Base-by-base conservation (phyloP, 495 filamentous ascomycete genomes). In the Penicillium ochrochloron region DNA sequence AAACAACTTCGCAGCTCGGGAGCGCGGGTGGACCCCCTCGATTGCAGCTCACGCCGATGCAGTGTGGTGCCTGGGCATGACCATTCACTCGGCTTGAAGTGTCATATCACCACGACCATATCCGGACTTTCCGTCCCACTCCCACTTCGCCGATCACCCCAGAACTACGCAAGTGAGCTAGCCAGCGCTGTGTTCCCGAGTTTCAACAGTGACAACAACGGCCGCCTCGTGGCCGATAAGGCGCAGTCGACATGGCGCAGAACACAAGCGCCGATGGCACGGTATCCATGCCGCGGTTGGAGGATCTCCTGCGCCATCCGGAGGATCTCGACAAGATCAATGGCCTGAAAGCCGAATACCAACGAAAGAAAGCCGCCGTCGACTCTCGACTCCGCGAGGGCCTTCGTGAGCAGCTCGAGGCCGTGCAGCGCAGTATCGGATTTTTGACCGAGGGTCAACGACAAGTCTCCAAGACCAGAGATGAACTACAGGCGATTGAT, bases 401-500 rank as follows among this genome's bases (percentile, higher is more conserved):
- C 21, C 85, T 99, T 54, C 86, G 89, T 57, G 93, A 95, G 62
- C 95, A 99, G 79, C 84, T 98, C 54, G 90, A 95, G 73, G 89
- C 92, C 9, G 97, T 96, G 21, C 93, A 97, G 78, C 83, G 88
- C 55, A 95, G 96, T 72, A 97, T 99, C 85, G 88, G 81, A 60
- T 86, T 88, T 39, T 88, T 99, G 62, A 85, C 84, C 44, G 92
- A 97, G 76, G 93, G 92, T 55, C 93, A 97, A 76, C 88, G 92
- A 67, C 91, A 89, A 54, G 88, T 98, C 14, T 88, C 90, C 64
- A 86, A 88, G 65, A 97, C 97, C 70, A 94, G 94, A 76, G 96
- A 98, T 70, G 95, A 98, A 81, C 94, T 99, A 83, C 90, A 93
- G 82, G 95, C 95, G 78, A 97, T 99, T 75, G 96, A 98, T 78